Evolutionary conservation across 2,329 filamentous ascomycete species (phyloP), one percentile per base, ranked within the genome.

Genomic region (Xenosphaeropsis pyriputrescens): DNA sequence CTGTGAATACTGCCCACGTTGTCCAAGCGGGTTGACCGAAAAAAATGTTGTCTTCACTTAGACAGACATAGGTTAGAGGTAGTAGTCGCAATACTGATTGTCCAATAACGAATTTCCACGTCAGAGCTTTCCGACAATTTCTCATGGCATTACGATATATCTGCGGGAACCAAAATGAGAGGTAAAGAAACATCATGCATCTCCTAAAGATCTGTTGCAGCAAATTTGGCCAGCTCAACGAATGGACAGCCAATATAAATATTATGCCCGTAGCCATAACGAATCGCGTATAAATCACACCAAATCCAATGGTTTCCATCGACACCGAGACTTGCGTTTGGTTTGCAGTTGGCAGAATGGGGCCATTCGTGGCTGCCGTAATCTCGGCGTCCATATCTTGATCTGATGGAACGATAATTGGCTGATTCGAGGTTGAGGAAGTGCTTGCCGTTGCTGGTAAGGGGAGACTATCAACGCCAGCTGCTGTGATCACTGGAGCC

Each of bases 81-180:
- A 82, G 60, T 5, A 93, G 63, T 2, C 91, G 79, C 6, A 93
- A 67, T 5, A 79, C 49, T 35, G 83, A 91, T 56, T 94, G 84
- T 2, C 86, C 88, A 16, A 86, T 54, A 39, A 94, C 80, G 53
- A 93, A 98, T 42, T 82, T 80, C 86, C 88, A 95, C 3, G 79
- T 72, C n/a, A 96, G 67, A 1, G 89, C 88, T 50, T 83, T 84
- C 31, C 88, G 84, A 57, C 86, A 94, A 59, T 95, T 95, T 38
- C 89, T 83, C 58, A 84, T 75, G 38, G 82, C 68, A 56, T 98
- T 98, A 44, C 91, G 83, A 53, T 82, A 74, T 47, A 96, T 93
- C 56, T 98, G 91, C 0, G 91, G 89, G 1, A 78, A 55, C 89
- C 89, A 96, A 53, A 95, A 79, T 15, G 88, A 94, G 33, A 95